Evolutionary conservation across 106 monocot species (phyloP), one percentile per base, ranked within the genome.

Genomic region (Triglochin maritima): DNA sequence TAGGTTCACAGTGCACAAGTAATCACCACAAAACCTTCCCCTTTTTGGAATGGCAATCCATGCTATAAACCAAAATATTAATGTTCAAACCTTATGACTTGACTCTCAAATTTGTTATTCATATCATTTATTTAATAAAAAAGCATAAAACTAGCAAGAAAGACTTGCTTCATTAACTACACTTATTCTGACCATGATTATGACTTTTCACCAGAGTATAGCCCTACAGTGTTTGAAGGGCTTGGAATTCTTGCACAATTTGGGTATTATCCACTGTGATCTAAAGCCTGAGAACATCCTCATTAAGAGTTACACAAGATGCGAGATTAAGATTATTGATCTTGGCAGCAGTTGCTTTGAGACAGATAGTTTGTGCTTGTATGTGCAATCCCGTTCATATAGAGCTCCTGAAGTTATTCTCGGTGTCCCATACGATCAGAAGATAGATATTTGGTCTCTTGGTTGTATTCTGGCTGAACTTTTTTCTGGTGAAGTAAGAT

Each of bases 261-360:
- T 95, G 75, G 79, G 75, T 70, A 78, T 95, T 63, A 87, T 95
- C 61, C 94, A 95, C 55, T 90, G 90, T 81, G 94, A 95, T 72
- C 57, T 95, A 52, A 95, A 95, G 63, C 94, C 94, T 7, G 94
- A 95, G 60, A 95, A 95, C 77, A 87, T 95, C 60, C 81, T 95
- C 15, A 87, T 95, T 61, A 95, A 87, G 77, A 95, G 94, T 73
- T 95, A 95, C 61, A 83, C 83, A 63, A 90, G 81, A 76, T 90
- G 90, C 78, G 90, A 95, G 71, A 76, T 95, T 49, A 95, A 95
- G 71, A 73, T 95, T 44, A 95, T 95, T 71, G 94, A 95, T 80
- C 85, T 95, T 70, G 94, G 94, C 64, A 95, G 94, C 75, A 95
- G 94, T 72, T 95, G 94, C 66, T 95, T 95, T 81, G 63, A 74